Evolutionary conservation across 352 stramenopile genomes (phyloP).

Genomic region (Phytophthora chlamydospora): DNA sequence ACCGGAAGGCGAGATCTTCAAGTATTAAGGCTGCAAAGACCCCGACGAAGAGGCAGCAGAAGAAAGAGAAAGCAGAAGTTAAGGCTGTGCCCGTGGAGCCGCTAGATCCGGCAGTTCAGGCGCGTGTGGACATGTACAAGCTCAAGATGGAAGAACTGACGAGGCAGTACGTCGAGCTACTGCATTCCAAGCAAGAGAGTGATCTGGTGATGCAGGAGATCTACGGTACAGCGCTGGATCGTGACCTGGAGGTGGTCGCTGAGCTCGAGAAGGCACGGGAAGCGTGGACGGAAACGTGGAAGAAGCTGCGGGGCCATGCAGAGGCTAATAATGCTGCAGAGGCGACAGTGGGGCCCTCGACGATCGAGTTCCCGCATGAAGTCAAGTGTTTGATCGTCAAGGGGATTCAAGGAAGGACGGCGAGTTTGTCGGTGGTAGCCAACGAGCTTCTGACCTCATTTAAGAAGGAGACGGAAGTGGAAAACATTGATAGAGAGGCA

Average conservation of each 20-base stretch:
- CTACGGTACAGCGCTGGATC: conserved; percentile 66
- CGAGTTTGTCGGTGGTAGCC: conserved; percentile 49
- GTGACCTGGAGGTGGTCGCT: conserved; percentile 46
- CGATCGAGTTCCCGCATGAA: conserved; percentile 45
- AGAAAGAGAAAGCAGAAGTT: conserved; percentile 34
- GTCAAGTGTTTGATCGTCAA: conserved; percentile 63
- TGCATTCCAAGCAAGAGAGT: conserved; percentile 29
- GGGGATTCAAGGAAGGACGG: conserved; percentile 46
- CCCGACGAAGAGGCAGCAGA: conserved; percentile 34
- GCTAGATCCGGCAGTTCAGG: conserved; percentile 62
- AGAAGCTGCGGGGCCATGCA: conserved; percentile 31
- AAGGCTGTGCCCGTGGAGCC: conserved; percentile 30
- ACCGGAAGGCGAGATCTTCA: conserved; percentile 17
- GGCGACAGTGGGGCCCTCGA: conserved; percentile 12
- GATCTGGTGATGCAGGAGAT: conserved; percentile 71
- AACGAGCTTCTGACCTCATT: conserved; percentile 40
- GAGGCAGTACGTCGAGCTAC: conserved; percentile 43
- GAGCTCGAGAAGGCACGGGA: conserved; percentile 19
- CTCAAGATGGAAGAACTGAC: conserved; percentile 82
- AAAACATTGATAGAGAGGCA: conserved; percentile 10
- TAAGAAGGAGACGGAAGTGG: conserved; percentile 27
- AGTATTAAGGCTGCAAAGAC: conserved; percentile 23
- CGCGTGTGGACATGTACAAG: conserved; percentile 72
- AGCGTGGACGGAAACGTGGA: conserved; percentile 31
- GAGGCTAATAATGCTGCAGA: conserved; percentile 22